Percentiles rank a stretch among this genome's conserved stretches.
phyloP scores from a whole-genome alignment of 495 filamentous ascomycete species.

The Filosporella fistucella region DNA sequence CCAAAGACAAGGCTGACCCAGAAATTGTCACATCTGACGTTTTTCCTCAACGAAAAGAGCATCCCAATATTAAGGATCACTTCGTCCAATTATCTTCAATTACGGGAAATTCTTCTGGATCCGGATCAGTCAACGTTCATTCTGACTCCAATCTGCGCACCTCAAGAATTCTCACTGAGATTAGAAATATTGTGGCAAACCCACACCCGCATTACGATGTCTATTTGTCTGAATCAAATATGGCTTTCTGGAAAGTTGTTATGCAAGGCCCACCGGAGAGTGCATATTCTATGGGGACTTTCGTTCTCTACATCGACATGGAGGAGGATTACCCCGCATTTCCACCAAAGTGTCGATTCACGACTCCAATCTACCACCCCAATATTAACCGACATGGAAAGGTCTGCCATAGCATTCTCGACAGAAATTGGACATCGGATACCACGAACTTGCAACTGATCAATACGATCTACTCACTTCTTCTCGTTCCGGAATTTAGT shows the following conservation, averaged over 20 bases:
- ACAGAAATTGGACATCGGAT: constrained; percentile 14
- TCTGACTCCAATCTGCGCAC: constrained; percentile 2
- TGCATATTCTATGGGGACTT: constrained; percentile 10
- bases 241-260: constrained; percentile 24
- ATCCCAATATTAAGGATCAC: constrained; percentile 22
- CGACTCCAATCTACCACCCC: constrained; percentile 19
- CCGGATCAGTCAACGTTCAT: not conserved
- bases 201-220: constrained; percentile 19
- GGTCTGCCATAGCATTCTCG: constrained; percentile 19
- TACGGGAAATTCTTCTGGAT: not conserved
- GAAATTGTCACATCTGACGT: constrained; percentile 17
- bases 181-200: constrained; percentile 17
- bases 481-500: constrained; percentile 23
- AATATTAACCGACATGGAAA: constrained; percentile 21
- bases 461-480: constrained; percentile 25
- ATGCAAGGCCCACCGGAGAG: constrained; percentile 18
- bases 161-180: constrained; percentile 14
- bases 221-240: constrained; percentile 21
- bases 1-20: constrained; percentile 19
- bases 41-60: constrained; percentile 26
- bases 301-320: constrained; percentile 16
- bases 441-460: constrained; percentile 16
- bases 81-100: constrained; percentile 24
- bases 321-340: constrained; percentile 5
- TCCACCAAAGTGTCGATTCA: constrained; percentile 15